Evolutionary conservation across 352 stramenopile genomes (phyloP).

Genomic region (Pythium volutum): DNA sequence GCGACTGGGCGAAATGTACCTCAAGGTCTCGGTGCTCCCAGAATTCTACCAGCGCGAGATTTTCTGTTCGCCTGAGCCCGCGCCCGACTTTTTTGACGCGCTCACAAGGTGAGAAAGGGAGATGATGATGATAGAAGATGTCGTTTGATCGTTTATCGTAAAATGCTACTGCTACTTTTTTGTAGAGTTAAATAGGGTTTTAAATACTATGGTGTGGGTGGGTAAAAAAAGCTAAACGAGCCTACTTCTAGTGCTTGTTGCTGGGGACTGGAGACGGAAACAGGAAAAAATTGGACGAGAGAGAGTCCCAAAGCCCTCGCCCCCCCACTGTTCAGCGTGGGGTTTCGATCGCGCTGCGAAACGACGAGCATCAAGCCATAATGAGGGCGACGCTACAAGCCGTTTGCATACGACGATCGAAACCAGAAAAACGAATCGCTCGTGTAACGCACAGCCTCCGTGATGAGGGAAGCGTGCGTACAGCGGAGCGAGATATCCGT

Average conservation of each 20-base stretch:
- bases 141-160: too few relatives aligned
- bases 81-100: slow-evolving; percentile 75
- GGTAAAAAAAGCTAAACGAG: too few relatives aligned
- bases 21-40: slow-evolving; percentile 81
- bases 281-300: too few relatives aligned
- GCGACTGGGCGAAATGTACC: slow-evolving; percentile 62
- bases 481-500: not conserved
- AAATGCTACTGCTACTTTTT: too few relatives aligned
- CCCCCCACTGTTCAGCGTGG: too few relatives aligned
- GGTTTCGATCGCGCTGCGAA: not conserved
- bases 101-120: slow-evolving; percentile 39
- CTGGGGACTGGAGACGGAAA: too few relatives aligned
- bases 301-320: too few relatives aligned
- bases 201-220: too few relatives aligned
- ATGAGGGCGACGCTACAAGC: slow-evolving; percentile 39
- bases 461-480: slow-evolving; percentile 22
- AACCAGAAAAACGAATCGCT: not conserved
- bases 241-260: too few relatives aligned
- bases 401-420: not conserved
- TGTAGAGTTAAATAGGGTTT: too few relatives aligned
- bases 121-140: too few relatives aligned
- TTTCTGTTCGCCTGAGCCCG: slow-evolving; percentile 73
- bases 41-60: slow-evolving; percentile 87
- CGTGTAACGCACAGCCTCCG: slow-evolving; percentile 7
- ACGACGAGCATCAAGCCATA: slow-evolving; percentile 32